Evolutionary conservation across 257 asterid species (phyloP).

Genomic region (Eucommia ulmoides): DNA sequence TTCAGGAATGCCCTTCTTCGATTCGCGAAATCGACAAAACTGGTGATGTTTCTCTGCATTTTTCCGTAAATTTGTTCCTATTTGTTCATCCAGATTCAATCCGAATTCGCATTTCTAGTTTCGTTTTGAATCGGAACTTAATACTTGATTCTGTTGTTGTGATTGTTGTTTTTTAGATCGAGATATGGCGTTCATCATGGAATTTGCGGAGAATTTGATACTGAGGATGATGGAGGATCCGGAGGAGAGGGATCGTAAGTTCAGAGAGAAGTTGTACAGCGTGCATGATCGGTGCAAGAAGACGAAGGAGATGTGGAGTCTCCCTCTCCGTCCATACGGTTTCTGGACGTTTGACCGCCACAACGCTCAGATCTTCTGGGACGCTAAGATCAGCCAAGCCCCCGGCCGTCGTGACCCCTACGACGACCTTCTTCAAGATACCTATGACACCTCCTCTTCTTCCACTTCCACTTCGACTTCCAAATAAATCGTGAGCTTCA

Average conservation of each 20-base stretch:
- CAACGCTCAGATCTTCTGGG: slow-evolving; percentile 62
- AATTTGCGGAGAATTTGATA: slow-evolving; percentile 70
- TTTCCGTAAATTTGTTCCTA: too few species aligned
- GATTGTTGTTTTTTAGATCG: background rate
- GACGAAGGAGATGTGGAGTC: slow-evolving; percentile 57
- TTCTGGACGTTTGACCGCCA: slow-evolving; percentile 85
- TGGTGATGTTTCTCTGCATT: too few species aligned
- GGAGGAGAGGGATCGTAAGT: slow-evolving; percentile 51
- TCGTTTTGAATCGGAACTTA: too few species aligned
- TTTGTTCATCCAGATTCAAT: too few species aligned
- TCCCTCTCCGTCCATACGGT: slow-evolving; percentile 76
- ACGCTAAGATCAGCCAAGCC: slow-evolving; percentile 72
- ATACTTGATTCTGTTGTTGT: too few species aligned
- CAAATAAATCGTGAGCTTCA: background rate
- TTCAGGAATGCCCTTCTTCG: too few species aligned
- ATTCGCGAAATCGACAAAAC: too few species aligned
- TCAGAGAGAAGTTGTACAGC: slow-evolving; percentile 51
- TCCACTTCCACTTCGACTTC: slow-evolving; percentile 11
- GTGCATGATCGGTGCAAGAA: slow-evolving; percentile 35
- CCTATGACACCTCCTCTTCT: slow-evolving; percentile 13
- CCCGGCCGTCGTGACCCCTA: slow-evolving; percentile 83
- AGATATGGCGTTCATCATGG: slow-evolving; percentile 69
- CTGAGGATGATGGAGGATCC: slow-evolving; percentile 83
- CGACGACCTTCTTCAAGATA: slow-evolving; percentile 46
- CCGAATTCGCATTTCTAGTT: too few species aligned